Evolutionary conservation across 2,329 filamentous ascomycete species (phyloP), one percentile per base, ranked within the genome.

Genomic region (Sphaerulina vaccinii): DNA sequence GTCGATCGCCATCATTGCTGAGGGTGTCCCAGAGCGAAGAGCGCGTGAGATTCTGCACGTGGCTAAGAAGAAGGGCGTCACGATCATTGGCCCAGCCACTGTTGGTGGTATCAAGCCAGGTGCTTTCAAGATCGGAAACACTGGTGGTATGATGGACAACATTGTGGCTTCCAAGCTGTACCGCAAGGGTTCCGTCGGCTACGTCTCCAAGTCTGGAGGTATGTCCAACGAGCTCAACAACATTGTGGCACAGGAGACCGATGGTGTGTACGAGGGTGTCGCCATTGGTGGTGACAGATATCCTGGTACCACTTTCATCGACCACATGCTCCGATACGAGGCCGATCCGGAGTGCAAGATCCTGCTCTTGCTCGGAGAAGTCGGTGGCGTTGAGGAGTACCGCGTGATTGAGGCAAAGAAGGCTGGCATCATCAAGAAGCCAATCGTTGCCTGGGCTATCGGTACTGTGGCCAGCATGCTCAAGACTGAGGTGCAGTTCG

Each of bases 221-320:
- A 99, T 99, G 93, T 97, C 93, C 76, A 99, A 99, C 83, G 93
- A 99, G 81, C 79, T 99, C 70, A 99, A 99, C 87, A 99, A 99
- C 85, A 97, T 99, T 75, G 88, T 99, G 69, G 83, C 91, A 53
- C 87, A 96, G 74, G 95, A 82, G 75, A 96, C 93, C 67, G 90
- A 99, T 72, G 93, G 93, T 83, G 93, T 99, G 51, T 92, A 95
- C 75, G 93, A 99, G 82, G 93, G 93, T 85, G 88, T 99, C 69
- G 93, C 93, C 73, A 99, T 99, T 77, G 93, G 93, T 78, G 93
- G 93, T 85, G 93, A 99, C 77, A 84, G 93, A 75, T 99, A 99
- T 75, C 93, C 93, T 59, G 92, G 93, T 71, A 99, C 93, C 70
- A 97, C 93, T 60, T 99, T 99, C 79, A 96, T 99, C 71, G 93